phyloP scores from a whole-genome alignment of 768 basidiomycete genomes.

The Boletales sp. region DNA sequence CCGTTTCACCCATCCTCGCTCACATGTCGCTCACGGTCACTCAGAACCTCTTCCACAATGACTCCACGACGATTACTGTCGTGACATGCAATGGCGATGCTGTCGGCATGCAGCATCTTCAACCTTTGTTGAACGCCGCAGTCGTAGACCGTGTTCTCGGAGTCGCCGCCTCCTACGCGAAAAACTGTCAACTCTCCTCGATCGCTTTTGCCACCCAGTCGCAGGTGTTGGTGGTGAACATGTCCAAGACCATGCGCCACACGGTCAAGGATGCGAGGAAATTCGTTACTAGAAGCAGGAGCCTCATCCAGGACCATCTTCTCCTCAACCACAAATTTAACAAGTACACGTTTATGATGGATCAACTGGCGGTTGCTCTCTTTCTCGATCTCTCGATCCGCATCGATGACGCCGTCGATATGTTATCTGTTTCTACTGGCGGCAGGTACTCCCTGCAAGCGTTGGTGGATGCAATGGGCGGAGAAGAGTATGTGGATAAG shows the following conservation, averaged over 20 bases:
- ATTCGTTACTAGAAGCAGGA: conserved; percentile 8
- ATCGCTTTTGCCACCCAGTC: conserved; percentile 40
- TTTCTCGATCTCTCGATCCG: conserved; percentile 36
- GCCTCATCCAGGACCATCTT: conserved; percentile 30
- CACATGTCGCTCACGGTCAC: conserved; percentile 21
- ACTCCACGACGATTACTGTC: conserved; percentile 26
- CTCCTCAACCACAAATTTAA: conserved; percentile 24
- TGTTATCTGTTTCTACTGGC: conserved; percentile 31
- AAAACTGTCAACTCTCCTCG: conserved; percentile 30
- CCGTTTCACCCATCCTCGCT: background rate
- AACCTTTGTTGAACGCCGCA: conserved; percentile 28
- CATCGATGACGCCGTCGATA: conserved; percentile 37
- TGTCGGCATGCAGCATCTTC: conserved; percentile 22
- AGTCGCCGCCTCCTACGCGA: conserved; percentile 40
- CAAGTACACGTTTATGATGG: conserved; percentile 47
- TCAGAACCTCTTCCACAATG: conserved; percentile 34
- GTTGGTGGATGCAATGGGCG: conserved; percentile 37
- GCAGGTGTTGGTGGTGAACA: conserved; percentile 33
- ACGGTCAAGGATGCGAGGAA: background rate
- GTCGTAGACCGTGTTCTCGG: conserved; percentile 29
- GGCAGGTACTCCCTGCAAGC: conserved; percentile 33
- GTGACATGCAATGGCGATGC: conserved; percentile 23
- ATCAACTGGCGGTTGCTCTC: conserved; percentile 39
- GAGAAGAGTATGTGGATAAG: conserved; percentile 27
- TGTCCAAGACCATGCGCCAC: conserved; percentile 17